Evolutionary conservation across 257 asterid species (phyloP).

Genomic region (Solanum medicagineum): DNA sequence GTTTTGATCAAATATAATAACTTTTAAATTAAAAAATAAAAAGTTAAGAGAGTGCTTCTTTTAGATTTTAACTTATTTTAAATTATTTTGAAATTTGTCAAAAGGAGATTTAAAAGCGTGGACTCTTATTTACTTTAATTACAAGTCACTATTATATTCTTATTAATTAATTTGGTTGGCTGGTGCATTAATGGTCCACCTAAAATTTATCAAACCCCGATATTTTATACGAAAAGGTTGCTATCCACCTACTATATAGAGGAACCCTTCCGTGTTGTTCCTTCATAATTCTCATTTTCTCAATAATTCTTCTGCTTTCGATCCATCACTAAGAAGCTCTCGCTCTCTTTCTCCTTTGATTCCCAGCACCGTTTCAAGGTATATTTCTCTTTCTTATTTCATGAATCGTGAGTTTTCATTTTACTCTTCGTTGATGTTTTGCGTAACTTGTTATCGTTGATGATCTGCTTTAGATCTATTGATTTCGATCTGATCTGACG

Average conservation of each 20-base stretch:
- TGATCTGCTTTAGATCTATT: background rate
- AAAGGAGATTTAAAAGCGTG: no score
- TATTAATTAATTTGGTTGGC: background rate
- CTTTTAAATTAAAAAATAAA: no score
- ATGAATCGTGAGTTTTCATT: background rate
- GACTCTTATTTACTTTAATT: no score
- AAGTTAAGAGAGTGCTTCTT: no score
- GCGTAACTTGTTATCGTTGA: background rate
- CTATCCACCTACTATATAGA: background rate
- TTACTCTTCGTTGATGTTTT: background rate
- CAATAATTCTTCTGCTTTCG: background rate
- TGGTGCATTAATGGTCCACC: background rate
- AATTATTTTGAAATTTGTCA: no score
- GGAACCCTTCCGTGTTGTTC: background rate
- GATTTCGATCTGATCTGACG: background rate
- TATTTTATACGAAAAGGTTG: background rate
- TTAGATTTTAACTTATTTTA: no score
- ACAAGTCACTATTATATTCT: background rate
- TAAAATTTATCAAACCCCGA: background rate
- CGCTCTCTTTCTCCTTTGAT: background rate
- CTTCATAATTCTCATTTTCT: background rate
- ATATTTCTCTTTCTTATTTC: background rate
- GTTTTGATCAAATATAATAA: no score
- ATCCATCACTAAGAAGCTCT: background rate
- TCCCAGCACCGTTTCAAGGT: background rate